Base-by-base conservation (phyloP, 352 stramenopile species). In the Pilasporangium apinafurcum region DNA sequence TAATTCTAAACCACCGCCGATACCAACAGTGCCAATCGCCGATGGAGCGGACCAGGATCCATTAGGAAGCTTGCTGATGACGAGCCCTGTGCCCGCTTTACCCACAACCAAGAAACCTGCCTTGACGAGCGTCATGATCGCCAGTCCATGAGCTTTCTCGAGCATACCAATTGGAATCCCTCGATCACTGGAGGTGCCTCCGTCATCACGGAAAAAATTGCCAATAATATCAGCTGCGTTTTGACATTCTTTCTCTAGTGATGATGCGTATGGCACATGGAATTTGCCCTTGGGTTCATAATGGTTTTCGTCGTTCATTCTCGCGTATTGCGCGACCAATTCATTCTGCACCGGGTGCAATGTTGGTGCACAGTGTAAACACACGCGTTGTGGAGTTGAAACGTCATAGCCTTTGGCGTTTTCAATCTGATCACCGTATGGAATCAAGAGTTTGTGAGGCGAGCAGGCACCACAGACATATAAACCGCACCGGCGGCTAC, bases 31-130 rank as follows among this genome's bases (percentile, higher is more conserved):
- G 25, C 79, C 79, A 56, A 95, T 91, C 9, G 83, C 83, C 28
- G 61, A 83, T 3, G 83, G 83, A 8, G 81, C 68, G 21, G 64
- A 84, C 83, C 83, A 95, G 21, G 53, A 40, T 13, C 73, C 57
- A 39, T 74, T 36, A 2, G 37, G 27, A 0, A 88, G 49, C 4
- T 70, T 51, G 6, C 74, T 66, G 12, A 93, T 63, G 4, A 90
- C 83, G n/a, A 93, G 47, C 8, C 64, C 64, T 7, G 49, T 64
- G 28, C 64, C 64, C 32, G 63, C 34, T 20, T 63, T 66, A 36
- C 62, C 64, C 4, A 44, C 51, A 17, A 62, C 41, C 17, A 74
- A 29, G 30, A 75, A 67, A 14, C 41, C 49, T 5, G 50, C 42
- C 32, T 48, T 50, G n/a, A 54, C 31, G 33, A 53, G 37, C 17